These are phyloP conservation scores for Fusarium liriodendri DNA, from an alignment of 2,329 filamentous ascomycete genomes.

Conservation along the genomic window DNA sequence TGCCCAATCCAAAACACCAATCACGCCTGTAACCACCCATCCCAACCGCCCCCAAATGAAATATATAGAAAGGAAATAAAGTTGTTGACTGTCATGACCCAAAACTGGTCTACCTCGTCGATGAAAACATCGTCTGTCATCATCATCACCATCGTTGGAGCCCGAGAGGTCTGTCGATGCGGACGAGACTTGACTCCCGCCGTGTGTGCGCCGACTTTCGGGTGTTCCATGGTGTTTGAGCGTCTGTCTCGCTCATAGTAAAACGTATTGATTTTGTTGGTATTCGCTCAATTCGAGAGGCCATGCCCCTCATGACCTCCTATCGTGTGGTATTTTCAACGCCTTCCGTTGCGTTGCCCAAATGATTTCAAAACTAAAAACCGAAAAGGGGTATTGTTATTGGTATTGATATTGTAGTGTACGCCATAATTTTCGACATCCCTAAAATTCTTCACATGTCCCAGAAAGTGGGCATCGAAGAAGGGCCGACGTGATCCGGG, in stretches of 20 bases:
- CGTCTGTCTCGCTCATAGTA: conserved; percentile 34
- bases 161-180: conserved; percentile 1
- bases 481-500: conserved; percentile 48
- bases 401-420: conserved; percentile 40
- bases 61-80: conserved; percentile 20
- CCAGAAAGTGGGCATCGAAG: conserved; percentile 49
- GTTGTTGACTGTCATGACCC: conserved; percentile 25
- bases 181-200: background rate
- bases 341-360: conserved; percentile 41
- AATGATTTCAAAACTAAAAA: conserved; percentile 40
- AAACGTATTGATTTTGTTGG: conserved; percentile 43
- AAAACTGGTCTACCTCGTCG: conserved; percentile 31
- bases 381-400: conserved; percentile 36
- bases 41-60: conserved; percentile 16
- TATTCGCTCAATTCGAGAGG: conserved; percentile 35
- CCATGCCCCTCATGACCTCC: conserved; percentile 34
- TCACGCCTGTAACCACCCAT: conserved; percentile 29
- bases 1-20: conserved; percentile 34
- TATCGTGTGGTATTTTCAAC: conserved; percentile 40
- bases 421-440: conserved; percentile 41
- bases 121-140: conserved; percentile 39
- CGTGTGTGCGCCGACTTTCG: background rate
- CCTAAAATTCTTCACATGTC: conserved; percentile 47
- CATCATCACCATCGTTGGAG: conserved; percentile 40
- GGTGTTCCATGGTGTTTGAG: conserved; percentile 23